Evolutionary conservation across 192 early-diverging fungal species (phyloP).

Genomic region (Mortierella alpina): DNA sequence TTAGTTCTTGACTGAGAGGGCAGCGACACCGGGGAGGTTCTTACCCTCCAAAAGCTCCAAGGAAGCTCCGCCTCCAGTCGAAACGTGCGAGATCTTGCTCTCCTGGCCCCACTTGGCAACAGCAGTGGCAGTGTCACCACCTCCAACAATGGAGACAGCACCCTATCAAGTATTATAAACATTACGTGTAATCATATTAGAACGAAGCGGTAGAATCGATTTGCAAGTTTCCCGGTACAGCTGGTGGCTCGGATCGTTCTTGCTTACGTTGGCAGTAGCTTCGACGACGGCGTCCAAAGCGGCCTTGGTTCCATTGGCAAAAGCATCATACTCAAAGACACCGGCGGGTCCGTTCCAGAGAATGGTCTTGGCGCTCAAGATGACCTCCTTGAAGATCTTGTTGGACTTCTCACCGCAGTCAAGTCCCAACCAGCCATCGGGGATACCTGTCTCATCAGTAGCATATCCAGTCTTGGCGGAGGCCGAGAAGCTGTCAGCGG

Average conservation of each 20-base stretch:
- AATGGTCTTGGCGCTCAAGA: conserved; percentile 88
- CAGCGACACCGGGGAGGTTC: conserved; percentile 80
- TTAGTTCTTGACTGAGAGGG: conserved; percentile 66
- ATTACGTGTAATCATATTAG: neutral
- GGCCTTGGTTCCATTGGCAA: conserved; percentile 85
- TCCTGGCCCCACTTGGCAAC: conserved; percentile 88
- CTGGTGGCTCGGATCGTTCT: neutral
- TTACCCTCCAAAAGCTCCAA: conserved; percentile 98
- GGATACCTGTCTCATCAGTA: conserved; percentile 90
- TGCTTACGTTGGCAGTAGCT: conserved; percentile 73
- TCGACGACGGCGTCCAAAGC: conserved; percentile 88
- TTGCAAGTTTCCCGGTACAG: no score
- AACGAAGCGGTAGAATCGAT: neutral
- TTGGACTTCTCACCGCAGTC: conserved; percentile 90
- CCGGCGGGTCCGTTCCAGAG: conserved; percentile 99
- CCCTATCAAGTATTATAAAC: conserved; percentile 47
- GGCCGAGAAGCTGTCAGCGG: conserved; percentile 88
- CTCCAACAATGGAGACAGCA: conserved; percentile 94
- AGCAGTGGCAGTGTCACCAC: conserved; percentile 98
- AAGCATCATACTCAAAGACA: conserved; percentile 98
- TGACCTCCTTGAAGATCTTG: conserved; percentile 73
- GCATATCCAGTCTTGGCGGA: conserved; percentile 87
- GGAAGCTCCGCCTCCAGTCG: conserved; percentile 96
- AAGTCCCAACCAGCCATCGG: conserved; percentile 91
- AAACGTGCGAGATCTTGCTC: conserved; percentile 91